Conservation (phyloP, 176 grass and related monocot species). For the Saccharum spontaneum region DNA sequence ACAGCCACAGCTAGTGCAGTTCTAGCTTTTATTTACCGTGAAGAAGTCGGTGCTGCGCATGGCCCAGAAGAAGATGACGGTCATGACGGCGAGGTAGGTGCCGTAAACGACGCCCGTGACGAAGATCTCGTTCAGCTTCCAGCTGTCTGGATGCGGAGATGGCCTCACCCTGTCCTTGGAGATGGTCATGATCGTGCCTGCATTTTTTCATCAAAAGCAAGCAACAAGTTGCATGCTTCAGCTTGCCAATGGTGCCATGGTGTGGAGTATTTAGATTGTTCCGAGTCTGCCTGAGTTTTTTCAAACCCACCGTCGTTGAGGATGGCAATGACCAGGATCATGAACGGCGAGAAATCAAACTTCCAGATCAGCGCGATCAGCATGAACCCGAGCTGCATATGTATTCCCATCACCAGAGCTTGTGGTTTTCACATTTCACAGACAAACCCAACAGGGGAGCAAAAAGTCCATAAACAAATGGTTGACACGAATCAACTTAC, state of each 20-base stretch:
- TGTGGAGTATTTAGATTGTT: background rate
- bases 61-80: conserved; percentile 92
- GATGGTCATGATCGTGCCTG: conserved; percentile 99
- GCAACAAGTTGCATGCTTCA: background rate
- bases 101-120: conserved; percentile 86
- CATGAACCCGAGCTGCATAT: conserved; percentile 90
- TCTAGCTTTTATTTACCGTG: conserved; percentile 30
- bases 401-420: background rate
- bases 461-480: background rate
- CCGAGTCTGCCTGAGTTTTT: background rate
- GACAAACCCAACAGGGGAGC: background rate
- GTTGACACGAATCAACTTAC: conserved; percentile 43
- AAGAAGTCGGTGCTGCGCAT: conserved; percentile 91
- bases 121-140: conserved; percentile 96
- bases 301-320: conserved; percentile 82
- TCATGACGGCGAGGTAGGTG: conserved; percentile 82
- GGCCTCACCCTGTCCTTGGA: conserved; percentile 95
- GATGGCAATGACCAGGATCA: conserved; percentile 96
- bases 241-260: background rate
- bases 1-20: background rate
- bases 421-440: background rate
- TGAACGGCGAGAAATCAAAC: conserved; percentile 97
- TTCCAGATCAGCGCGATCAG: conserved; percentile 93
- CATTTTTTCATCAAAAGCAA: background rate
- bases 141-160: conserved; percentile 90